Evolutionary conservation across 129 eudicot genomes (phyloP).

Genomic region (Chrysanthemum makinoi): DNA sequence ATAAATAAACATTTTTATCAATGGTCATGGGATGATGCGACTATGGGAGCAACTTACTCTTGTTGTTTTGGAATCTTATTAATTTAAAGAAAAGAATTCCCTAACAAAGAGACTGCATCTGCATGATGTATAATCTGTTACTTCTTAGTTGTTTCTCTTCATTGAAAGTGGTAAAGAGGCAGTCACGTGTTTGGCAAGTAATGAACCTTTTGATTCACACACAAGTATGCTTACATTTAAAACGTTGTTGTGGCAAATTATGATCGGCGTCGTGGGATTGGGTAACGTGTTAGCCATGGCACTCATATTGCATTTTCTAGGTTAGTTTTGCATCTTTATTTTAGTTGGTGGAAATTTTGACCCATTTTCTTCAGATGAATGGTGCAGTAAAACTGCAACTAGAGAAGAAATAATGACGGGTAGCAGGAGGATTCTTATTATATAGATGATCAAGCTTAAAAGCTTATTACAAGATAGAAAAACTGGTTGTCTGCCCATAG

Average conservation of each 20-base stretch:
- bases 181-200: slow-evolving; percentile 52
- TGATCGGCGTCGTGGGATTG: slow-evolving; percentile 43
- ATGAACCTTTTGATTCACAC: slow-evolving; percentile 54
- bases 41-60: neutral
- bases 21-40: neutral
- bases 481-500: too few relatives aligned
- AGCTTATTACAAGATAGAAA: too few relatives aligned
- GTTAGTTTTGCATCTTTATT: slow-evolving; percentile 19
- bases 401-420: too few relatives aligned
- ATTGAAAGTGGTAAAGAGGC: slow-evolving; percentile 47
- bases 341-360: neutral
- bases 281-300: slow-evolving; percentile 55
- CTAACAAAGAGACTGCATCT: neutral
- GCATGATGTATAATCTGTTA: neutral
- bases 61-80: neutral
- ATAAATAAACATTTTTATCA: neutral
- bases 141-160: neutral
- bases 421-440: too few relatives aligned
- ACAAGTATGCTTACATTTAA: slow-evolving; percentile 59
- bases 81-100: neutral
- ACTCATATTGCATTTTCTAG: slow-evolving; percentile 48
- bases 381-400: too few relatives aligned
- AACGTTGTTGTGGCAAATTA: slow-evolving; percentile 60
- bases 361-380: slow-evolving; percentile 7
- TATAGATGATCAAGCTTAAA: too few relatives aligned